Base-by-base conservation (phyloP, 108 stramenopile species). In the Cyclotella kingstonii region DNA sequence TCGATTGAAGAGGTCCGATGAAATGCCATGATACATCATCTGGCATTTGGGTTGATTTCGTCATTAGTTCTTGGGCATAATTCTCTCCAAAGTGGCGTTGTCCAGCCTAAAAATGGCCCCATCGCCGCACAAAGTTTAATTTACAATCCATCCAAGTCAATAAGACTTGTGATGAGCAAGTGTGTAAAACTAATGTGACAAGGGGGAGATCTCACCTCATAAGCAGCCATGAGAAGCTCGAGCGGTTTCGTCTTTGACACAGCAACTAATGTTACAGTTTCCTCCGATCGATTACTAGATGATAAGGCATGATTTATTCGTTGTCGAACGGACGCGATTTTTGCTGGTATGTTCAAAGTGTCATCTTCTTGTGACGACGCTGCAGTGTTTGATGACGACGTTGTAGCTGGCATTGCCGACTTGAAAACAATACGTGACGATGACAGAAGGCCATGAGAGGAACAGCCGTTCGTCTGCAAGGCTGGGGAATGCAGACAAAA, bases 61-160 rank as follows among this genome's bases (percentile, higher is more conserved):
- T 82, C 34, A 90, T 83, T 53, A 99, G 68, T 85, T 99, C 98
- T 63, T 99, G 98, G n/a, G 86, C 94, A 66, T 99, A 99, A 80
- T 99, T 99, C 66, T 99, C 98, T 25, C 98, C 98, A 83, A 99
- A 99, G 39, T 90, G 57, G 21, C 95, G 81, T 50, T 95, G 90
- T 7, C 95, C 95, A 30, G 91, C 71, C 49, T 76, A 33, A 42
- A 48, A 30, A 54, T 41, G 29, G 5, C 15, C 2, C 15, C 25
- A 58, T 43, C 23, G 39, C 8, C 23, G 23, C 9, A 18, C 18
- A 35, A 14, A 25, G 38, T 6, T 5, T 17, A 31, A 40, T 12
- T 25, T 14, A 22, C 19, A 21, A 54, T 14, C 15, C 39, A 40
- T 15, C 14, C 39, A 14, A 40, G n/a, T 40, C 15, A 4, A 40